Percentiles rank a stretch among this genome's conserved stretches.
Evolutionary conservation across 2,329 filamentous ascomycete species (phyloP).

Genomic region (Colletotrichum cereale): DNA sequence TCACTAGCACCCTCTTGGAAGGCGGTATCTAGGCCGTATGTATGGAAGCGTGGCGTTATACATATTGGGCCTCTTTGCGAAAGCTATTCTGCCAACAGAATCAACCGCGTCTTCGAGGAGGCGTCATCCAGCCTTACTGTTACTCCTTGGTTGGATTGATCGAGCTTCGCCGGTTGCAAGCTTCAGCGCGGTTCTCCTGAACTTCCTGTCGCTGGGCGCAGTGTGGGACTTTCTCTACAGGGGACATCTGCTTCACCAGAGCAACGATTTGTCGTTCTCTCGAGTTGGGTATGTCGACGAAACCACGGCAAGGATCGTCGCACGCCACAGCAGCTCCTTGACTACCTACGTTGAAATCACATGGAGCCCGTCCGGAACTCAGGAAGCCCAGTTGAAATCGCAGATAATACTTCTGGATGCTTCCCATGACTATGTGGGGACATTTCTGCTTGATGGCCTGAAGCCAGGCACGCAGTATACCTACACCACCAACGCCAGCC

Average conservation of each 20-base stretch:
- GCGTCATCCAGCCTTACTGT: background rate
- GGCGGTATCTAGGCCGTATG: constrained; percentile 20
- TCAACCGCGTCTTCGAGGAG: background rate
- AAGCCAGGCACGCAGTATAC: constrained; percentile 70
- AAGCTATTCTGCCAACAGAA: background rate
- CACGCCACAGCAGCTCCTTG: constrained; percentile 67
- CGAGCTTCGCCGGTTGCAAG: background rate
- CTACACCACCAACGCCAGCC: constrained; percentile 71
- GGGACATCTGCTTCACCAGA: constrained; percentile 66
- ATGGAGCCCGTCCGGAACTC: constrained; percentile 47
- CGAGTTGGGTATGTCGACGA: constrained; percentile 75
- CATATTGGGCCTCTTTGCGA: background rate
- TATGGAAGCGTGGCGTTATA: constrained; percentile 18
- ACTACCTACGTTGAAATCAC: constrained; percentile 49
- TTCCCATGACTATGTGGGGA: constrained; percentile 70
- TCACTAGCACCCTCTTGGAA: constrained; percentile 26
- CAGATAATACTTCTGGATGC: constrained; percentile 63
- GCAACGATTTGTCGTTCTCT: constrained; percentile 69
- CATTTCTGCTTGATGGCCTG: constrained; percentile 64
- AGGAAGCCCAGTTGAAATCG: background rate
- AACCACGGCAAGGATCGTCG: constrained; percentile 68
- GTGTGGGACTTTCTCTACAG: constrained; percentile 68
- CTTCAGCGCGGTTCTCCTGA: background rate
- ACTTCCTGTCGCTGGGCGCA: constrained; percentile 12
- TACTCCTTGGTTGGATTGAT: constrained; percentile 23